phyloP scores from a whole-genome alignment of 1,139 yeast genomes.

The Hansenula anomala region DNA sequence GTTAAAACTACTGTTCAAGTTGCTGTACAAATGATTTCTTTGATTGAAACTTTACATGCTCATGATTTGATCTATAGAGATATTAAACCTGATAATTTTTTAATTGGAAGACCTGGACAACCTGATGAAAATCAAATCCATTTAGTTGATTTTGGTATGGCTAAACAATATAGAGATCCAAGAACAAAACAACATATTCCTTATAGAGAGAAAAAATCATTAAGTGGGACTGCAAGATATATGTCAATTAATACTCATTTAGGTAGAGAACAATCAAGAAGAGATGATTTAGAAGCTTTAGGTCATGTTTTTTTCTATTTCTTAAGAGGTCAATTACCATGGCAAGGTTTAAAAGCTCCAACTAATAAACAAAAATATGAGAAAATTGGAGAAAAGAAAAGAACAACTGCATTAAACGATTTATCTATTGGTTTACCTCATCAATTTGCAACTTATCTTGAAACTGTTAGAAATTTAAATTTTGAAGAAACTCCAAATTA shows the following conservation, averaged over 20 bases:
- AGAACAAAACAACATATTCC: conserved; percentile 94
- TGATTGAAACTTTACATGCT: conserved; percentile 85
- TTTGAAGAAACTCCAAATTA: conserved; percentile 96
- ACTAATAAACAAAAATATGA: conserved; percentile 95
- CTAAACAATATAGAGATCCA: conserved; percentile 94
- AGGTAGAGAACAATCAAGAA: conserved; percentile 92
- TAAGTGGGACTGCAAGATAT: conserved; percentile 95
- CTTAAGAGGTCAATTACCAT: conserved; percentile 88
- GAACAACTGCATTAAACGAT: conserved; percentile 74
- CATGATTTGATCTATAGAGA: conserved; percentile 90
- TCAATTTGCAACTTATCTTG: conserved; percentile 83
- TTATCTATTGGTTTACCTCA: conserved; percentile 80
- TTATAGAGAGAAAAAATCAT: conserved; percentile 87
- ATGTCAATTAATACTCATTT: conserved; percentile 97
- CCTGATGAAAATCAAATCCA: conserved; percentile 57
- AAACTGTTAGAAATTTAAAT: conserved; percentile 74
- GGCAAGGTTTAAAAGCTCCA: conserved; percentile 99
- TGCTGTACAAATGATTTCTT: conserved; percentile 86
- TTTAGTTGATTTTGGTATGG: conserved; percentile 92
- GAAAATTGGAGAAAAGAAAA: conserved; percentile 92
- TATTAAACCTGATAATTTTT: conserved; percentile 92
- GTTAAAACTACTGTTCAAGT: conserved; percentile 87
- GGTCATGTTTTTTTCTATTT: conserved; percentile 96
- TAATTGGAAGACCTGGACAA: conserved; percentile 81
- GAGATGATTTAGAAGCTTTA: conserved; percentile 93